A percentile compares a stretch with the other conserved stretches of the same genome.
phyloP scores from a whole-genome alignment of 495 filamentous ascomycete species.

The Copromyces sp. region DNA sequence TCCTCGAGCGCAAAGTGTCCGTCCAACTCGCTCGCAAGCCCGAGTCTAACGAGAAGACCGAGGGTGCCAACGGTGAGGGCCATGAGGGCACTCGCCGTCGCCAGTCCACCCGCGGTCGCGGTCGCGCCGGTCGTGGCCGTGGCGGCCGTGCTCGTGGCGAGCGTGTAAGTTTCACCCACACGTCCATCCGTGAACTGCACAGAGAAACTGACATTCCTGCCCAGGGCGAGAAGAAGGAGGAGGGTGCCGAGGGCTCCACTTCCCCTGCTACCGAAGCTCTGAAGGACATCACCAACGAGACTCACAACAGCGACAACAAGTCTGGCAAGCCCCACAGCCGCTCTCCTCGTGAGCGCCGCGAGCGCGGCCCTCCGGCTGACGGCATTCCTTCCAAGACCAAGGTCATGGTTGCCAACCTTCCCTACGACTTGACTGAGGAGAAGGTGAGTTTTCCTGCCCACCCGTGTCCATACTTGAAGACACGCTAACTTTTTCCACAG shows the following conservation, averaged over 20 bases:
- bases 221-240: slow-evolving; percentile 40
- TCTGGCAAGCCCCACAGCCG: slow-evolving; percentile 36
- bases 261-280: slow-evolving; percentile 37
- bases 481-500: slow-evolving; percentile 46
- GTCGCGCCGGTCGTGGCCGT: slow-evolving; percentile 65
- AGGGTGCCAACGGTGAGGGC: slow-evolving; percentile 55
- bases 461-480: not conserved
- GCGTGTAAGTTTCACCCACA: slow-evolving; percentile 34
- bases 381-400: slow-evolving; percentile 98
- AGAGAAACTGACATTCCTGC: slow-evolving; percentile 8
- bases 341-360: slow-evolving; percentile 49
- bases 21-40: slow-evolving; percentile 98
- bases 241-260: slow-evolving; percentile 38
- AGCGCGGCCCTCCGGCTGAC: slow-evolving; percentile 94
- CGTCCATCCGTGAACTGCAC: not conserved
- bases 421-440: slow-evolving; percentile 94
- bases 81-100: slow-evolving; percentile 72
- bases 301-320: slow-evolving; percentile 37
- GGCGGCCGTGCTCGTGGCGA: slow-evolving; percentile 63
- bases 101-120: slow-evolving; percentile 57
- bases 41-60: slow-evolving; percentile 69
- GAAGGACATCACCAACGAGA: slow-evolving; percentile 45
- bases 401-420: slow-evolving; percentile 99
- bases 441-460: slow-evolving; percentile 47
- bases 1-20: slow-evolving; percentile 95